Evolutionary conservation across 176 grass and related monocot genomes (phyloP), one percentile per base, ranked within the genome.

Genomic region (Saccharum spontaneum): DNA sequence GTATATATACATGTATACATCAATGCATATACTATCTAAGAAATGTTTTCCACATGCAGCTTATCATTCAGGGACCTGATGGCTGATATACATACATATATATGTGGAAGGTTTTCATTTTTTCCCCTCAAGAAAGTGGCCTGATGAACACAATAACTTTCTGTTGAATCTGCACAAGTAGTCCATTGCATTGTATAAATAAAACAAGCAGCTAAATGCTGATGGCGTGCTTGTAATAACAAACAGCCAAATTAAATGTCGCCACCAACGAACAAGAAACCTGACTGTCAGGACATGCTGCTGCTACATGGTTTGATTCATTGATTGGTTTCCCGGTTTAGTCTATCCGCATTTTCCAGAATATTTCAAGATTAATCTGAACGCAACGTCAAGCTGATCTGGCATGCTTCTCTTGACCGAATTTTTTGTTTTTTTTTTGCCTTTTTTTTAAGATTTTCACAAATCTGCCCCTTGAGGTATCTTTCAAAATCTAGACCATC

Each of bases 261-360:
- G 26, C 79, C 71, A 70, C 86, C 79, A 82, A 82, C 71, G 76
- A 61, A 60, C 79, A 87, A 77, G 79, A 87, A 87, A 76, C 54
- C 37, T 63, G 52, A 22, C 52, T 55, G 79, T 82, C 33, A 57
- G 7, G 69, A 45, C 46, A 76, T 44, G 68, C 55, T 45, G n/a
- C 43, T 18, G 43, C 52, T 41, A 12, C 67, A 79, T 70, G 59
- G 24, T 38, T 34, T 60, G 55, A 10, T 23, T 23, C 55, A 38
- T 62, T 69, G 64, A 80, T 38, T 69, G 20, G 44, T 36, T 81
- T 49, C 8, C 72, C 9, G 14, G 36, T 49, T 82, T 38, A 62
- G 54, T 22, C 28, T 70, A 52, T 39, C 44, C 17, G 1, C 13
- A 34, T 69, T 69, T 44, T 60, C 13, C 34, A 46, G 28, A 68